These are phyloP conservation scores for Bombardia bombarda DNA, from an alignment of 495 filamentous ascomycete genomes.

Conservation along the genomic window DNA sequence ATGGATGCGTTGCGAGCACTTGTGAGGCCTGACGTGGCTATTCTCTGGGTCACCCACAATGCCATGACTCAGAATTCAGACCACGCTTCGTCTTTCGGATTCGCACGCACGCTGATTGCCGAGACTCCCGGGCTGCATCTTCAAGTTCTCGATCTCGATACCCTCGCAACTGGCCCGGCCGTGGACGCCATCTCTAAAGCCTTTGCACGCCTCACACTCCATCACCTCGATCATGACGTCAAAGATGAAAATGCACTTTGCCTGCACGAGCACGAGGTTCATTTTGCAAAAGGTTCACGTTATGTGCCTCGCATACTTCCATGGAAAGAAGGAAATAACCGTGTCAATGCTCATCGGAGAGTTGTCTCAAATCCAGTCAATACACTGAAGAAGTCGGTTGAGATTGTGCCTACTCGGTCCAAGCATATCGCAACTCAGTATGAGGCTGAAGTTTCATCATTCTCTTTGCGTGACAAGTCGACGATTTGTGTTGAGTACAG, in stretches of 20 bases:
- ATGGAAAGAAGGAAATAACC: conserved; percentile 27
- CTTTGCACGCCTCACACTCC: conserved; percentile 20
- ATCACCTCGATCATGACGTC: neutral
- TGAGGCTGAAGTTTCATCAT: conserved; percentile 5
- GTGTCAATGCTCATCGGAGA: conserved; percentile 30
- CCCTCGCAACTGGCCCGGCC: conserved; percentile 6
- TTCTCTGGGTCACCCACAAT: conserved; percentile 31
- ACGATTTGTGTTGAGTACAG: conserved; percentile 32
- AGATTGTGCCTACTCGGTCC: conserved; percentile 13
- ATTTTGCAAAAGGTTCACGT: conserved; percentile 19
- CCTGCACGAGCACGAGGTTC: conserved; percentile 30
- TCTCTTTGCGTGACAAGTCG: neutral
- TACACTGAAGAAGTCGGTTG: conserved; percentile 20
- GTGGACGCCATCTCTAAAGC: conserved; percentile 13
- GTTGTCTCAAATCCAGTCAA: conserved; percentile 22
- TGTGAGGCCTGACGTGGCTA: conserved; percentile 26
- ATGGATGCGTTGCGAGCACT: conserved; percentile 25
- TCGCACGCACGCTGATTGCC: conserved; percentile 32
- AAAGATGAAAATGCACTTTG: conserved; percentile 13
- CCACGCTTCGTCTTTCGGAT: conserved; percentile 33
- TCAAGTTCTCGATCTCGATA: conserved; percentile 34
- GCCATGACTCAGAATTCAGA: conserved; percentile 22
- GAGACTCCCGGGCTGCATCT: conserved; percentile 31
- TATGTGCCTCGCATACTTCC: conserved; percentile 32
- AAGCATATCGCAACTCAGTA: conserved; percentile 7